Conservation (phyloP, 75 land plant species). For the Chamaecyparis obtusa region DNA sequence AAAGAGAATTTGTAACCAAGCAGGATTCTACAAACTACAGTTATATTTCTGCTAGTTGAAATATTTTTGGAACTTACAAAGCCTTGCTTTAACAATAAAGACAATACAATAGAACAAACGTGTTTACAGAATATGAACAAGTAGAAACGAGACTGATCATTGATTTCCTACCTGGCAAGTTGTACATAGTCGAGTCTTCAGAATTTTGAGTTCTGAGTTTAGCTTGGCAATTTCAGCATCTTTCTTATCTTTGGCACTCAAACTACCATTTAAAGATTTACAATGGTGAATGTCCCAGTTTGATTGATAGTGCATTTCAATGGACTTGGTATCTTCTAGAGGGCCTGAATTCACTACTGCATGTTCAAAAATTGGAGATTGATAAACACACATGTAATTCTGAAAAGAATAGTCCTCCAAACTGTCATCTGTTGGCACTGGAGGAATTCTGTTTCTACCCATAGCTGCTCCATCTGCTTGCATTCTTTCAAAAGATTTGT, state of each 20-base stretch:
- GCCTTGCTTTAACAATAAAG: neutral
- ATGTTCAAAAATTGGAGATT: neutral
- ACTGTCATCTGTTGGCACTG: neutral
- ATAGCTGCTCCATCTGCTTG: neutral
- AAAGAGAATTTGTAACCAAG: no score
- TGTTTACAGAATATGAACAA: neutral
- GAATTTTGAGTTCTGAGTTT: neutral
- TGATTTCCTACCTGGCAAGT: neutral
- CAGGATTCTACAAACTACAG: no score
- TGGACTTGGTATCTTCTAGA: neutral
- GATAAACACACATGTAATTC: neutral
- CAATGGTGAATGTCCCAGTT: neutral
- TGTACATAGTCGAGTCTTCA: neutral
- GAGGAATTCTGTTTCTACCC: neutral
- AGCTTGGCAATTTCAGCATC: neutral
- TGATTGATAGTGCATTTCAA: neutral
- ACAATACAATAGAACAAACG: neutral
- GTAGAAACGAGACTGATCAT: neutral
- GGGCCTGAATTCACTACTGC: neutral
- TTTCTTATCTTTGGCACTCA: neutral
- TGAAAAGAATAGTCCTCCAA: neutral
- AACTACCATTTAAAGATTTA: neutral
- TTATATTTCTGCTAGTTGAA: neutral
- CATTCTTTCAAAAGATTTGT: neutral
- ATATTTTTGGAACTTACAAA: neutral